These are phyloP conservation scores for Neofusicoccum sp. DNA, from an alignment of 2,329 filamentous ascomycete genomes.

Conservation along the genomic window DNA sequence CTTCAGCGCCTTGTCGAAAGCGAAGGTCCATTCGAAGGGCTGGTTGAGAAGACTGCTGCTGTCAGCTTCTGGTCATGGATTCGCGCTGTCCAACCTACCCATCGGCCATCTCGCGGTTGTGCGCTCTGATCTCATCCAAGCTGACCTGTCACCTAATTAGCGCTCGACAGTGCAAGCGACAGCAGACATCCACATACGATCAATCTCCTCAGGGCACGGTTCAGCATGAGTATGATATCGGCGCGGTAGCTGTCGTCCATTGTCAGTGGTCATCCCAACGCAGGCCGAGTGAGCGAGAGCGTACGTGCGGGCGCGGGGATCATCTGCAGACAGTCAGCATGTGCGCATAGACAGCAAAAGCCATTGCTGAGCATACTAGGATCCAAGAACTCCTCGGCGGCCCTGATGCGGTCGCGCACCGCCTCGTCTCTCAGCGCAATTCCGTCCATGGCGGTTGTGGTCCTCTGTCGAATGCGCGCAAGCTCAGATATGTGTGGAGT, in stretches of 20 bases:
- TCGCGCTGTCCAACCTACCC: conserved; percentile 42
- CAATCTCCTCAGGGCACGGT: conserved; percentile 58
- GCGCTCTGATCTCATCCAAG: conserved; percentile 86
- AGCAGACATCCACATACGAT: conserved; percentile 42
- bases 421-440: conserved; percentile 80
- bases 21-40: conserved; percentile 83
- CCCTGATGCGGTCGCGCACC: conserved; percentile 76
- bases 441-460: conserved; percentile 60
- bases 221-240: conserved; percentile 77
- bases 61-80: neutral
- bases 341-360: neutral
- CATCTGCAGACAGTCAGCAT: conserved; percentile 44
- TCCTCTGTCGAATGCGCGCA: neutral
- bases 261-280: neutral
- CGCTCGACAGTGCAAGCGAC: neutral
- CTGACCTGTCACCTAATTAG: conserved; percentile 39
- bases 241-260: conserved; percentile 74
- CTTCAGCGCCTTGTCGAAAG: conserved; percentile 88
- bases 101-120: conserved; percentile 78
- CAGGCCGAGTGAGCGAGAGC: neutral
- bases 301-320: conserved; percentile 57
- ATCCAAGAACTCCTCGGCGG: conserved; percentile 90
- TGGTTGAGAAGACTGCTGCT: conserved; percentile 67
- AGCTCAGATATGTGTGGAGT: too few species aligned
- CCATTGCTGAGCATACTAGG: conserved; percentile 62